Evolutionary conservation across 768 basidiomycete genomes (phyloP), one percentile per base, ranked within the genome.

Genomic region (Omphalotus guepiniiformis): DNA sequence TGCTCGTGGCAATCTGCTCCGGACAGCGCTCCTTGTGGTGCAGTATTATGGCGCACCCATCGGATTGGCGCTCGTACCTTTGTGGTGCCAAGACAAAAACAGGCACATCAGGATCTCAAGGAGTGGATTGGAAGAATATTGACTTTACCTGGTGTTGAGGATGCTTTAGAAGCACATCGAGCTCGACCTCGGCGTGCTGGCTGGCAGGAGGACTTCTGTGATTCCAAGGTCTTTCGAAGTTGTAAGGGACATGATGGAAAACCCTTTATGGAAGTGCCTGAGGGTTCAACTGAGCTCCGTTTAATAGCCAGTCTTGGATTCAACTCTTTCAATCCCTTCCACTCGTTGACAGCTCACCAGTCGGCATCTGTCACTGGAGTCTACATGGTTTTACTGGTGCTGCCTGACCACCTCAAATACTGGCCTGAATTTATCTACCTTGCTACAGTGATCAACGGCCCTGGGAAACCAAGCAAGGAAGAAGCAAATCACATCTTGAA

Each of bases 371-470:
- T 50, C 16, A 50, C 51, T 6, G 57, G 38, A 8, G 51, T 66
- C 6, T 63, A 57, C 16, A 39, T 66, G 40, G 49, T 63, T 6
- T n/a, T n/a, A n/a, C n/a, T n/a, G n/a, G 73, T 73, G 38, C 59
- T 75, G 0, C 70, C 70, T 1, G 58, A 56, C 0, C 51, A 65
- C 18, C 44, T 65, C 1, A 53, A 58, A 3, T 72, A 69, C 48
- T 59, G 62, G 8, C 53, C 54, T 0, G 63, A 73, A 47, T 75
- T 76, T 41, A 58, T 75, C 47, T 75, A 62, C 48, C 56, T 75
- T 0, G 69, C 61, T 1, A 73, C 68, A 0, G 53, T 77, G 19
- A 70, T 74, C 22, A n/a, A n/a, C n/a, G n/a, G n/a, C n/a, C 69
- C 70, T 6, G 47, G 58, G 1, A 62, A 72, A 29, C 69, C 72